Percentiles rank a stretch among this genome's conserved stretches.
These are phyloP conservation scores for Aureobasidium uvarum DNA, from an alignment of 2,329 filamentous ascomycete genomes.

Conservation along the genomic window DNA sequence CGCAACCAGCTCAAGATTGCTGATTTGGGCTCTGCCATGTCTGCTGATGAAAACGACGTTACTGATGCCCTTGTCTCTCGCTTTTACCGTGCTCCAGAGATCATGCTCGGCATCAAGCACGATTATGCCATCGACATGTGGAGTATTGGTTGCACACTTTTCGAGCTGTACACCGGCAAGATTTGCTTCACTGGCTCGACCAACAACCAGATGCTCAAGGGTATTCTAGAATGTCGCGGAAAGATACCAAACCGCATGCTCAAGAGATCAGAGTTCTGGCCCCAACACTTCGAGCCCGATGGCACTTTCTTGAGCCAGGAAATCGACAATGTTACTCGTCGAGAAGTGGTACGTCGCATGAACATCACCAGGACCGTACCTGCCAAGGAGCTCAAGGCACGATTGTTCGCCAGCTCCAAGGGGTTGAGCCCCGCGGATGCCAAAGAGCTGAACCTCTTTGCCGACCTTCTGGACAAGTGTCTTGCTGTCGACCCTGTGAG, in stretches of 20 bases:
- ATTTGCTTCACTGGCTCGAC: constrained; percentile 92
- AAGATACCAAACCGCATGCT: constrained; percentile 88
- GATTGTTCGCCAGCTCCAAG: constrained; percentile 65
- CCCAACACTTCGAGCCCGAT: constrained; percentile 78
- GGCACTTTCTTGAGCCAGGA: constrained; percentile 83
- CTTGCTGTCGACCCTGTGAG: constrained; percentile 89
- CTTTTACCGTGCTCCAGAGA: constrained; percentile 95
- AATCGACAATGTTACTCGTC: constrained; percentile 80
- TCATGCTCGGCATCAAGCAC: constrained; percentile 95
- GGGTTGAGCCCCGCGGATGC: constrained; percentile 71
- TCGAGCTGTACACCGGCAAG: constrained; percentile 95
- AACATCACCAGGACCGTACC: constrained; percentile 64
- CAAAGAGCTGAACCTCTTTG: constrained; percentile 77
- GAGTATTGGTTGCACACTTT: constrained; percentile 96
- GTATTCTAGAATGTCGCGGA: constrained; percentile 93
- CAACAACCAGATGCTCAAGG: constrained; percentile 97
- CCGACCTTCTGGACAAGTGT: constrained; percentile 85
- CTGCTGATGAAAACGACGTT: constrained; percentile 85
- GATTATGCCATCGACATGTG: constrained; percentile 95
- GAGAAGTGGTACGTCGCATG: constrained; percentile 68
- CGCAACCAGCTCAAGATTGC: constrained; percentile 89
- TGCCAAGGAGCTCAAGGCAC: constrained; percentile 71
- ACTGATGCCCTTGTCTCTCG: constrained; percentile 95
- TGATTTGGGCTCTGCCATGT: constrained; percentile 93
- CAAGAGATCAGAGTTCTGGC: constrained; percentile 73